phyloP scores from a whole-genome alignment of 495 filamentous ascomycete species.

The Durotheca rogersii region DNA sequence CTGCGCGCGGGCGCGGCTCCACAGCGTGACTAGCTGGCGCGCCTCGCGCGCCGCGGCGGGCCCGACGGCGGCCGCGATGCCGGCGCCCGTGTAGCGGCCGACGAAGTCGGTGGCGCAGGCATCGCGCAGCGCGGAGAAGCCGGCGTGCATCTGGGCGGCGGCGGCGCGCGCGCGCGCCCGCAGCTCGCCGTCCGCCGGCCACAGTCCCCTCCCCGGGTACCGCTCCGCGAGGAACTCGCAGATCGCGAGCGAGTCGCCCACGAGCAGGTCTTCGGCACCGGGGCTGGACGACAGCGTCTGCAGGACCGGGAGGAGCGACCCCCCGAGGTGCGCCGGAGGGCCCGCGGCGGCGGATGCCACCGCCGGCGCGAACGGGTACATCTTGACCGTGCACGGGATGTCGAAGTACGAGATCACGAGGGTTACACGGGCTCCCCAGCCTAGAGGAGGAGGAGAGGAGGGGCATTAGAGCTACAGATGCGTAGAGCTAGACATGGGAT shows the following conservation, averaged over 20 bases:
- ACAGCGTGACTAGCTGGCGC: conserved; percentile 38
- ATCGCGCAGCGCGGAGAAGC: conserved; percentile 48
- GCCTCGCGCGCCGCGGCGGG: conserved; percentile 35
- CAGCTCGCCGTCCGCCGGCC: conserved; percentile 47
- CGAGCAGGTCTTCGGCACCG: conserved; percentile 25
- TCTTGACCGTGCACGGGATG: conserved; percentile 18
- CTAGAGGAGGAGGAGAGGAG: neutral
- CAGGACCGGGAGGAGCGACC: conserved; percentile 19
- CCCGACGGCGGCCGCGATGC: conserved; percentile 24
- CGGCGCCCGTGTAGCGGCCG: conserved; percentile 36
- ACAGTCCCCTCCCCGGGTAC: conserved; percentile 45
- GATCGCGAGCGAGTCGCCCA: conserved; percentile 57
- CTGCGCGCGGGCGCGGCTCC: conserved; percentile 26
- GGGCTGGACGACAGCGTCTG: no score
- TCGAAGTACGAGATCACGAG: conserved; percentile 23
- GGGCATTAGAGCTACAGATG: no score
- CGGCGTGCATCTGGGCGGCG: conserved; percentile 57
- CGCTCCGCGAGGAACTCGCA: conserved; percentile 55
- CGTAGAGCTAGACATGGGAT: neutral
- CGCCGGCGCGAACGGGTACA: conserved; percentile 18
- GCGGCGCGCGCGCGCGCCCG: conserved; percentile 53
- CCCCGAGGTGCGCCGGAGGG: conserved; percentile 10
- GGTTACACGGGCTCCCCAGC: conserved; percentile 26
- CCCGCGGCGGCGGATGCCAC: conserved; percentile 4
- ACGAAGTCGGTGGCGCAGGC: conserved; percentile 50